Evolutionary conservation across 805 yeast species (phyloP).

Genomic region (Ogataea salicorniae): DNA sequence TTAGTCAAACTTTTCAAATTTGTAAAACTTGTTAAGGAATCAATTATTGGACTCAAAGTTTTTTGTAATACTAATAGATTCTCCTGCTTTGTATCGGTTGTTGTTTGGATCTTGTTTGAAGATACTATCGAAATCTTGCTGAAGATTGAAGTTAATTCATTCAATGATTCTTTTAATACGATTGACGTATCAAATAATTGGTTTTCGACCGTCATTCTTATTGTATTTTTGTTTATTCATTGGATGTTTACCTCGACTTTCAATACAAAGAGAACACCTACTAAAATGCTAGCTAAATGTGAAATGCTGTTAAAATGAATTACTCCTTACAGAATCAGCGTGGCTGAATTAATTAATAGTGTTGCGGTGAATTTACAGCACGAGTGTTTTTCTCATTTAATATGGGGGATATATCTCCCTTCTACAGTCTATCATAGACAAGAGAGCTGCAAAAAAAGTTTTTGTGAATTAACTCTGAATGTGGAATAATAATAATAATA

Average conservation of each 20-base stretch:
- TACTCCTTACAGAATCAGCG: too few relatives aligned
- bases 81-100: neutral
- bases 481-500: too few relatives aligned
- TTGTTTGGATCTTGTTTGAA: neutral
- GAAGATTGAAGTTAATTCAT: constrained; percentile 15
- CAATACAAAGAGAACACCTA: neutral
- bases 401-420: too few relatives aligned
- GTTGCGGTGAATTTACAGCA: too few relatives aligned
- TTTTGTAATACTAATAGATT: constrained; percentile 23
- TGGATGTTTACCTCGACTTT: neutral
- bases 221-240: too few relatives aligned
- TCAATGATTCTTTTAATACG: constrained; percentile 8
- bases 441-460: too few relatives aligned
- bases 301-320: too few relatives aligned
- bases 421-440: too few relatives aligned
- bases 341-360: too few relatives aligned
- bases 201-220: neutral
- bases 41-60: constrained; percentile 20
- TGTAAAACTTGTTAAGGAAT: constrained; percentile 25
- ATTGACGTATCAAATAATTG: constrained; percentile 11
- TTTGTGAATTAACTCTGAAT: too few relatives aligned
- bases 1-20: constrained; percentile 21
- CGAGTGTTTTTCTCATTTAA: too few relatives aligned
- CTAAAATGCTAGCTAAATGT: too few relatives aligned
- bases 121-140: constrained; percentile 2